These are phyloP conservation scores for Globisporangium megalacanthum DNA, from an alignment of 352 stramenopile genomes.

Conservation along the genomic window DNA sequence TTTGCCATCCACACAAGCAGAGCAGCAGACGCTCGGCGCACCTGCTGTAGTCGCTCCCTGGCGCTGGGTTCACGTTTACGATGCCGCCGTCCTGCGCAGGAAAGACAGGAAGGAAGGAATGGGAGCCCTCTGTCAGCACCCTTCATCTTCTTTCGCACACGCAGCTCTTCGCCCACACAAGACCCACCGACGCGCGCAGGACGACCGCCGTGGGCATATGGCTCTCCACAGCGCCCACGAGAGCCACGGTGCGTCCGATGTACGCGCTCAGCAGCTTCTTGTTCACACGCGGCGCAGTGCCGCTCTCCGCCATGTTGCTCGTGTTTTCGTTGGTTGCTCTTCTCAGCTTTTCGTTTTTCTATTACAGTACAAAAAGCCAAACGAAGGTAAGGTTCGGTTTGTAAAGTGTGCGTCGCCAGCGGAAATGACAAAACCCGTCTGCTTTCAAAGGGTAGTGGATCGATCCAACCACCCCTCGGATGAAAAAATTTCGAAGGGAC, in stretches of 20 bases:
- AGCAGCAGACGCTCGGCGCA: slow-evolving; percentile 4
- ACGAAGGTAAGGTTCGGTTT: no score
- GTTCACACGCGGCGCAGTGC: slow-evolving; percentile 79
- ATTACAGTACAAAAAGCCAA: no score
- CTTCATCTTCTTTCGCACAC: neutral
- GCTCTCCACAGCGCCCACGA: slow-evolving; percentile 72
- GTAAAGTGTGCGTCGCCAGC: no score
- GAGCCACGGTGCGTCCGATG: slow-evolving; percentile 60
- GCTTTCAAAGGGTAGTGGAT: no score
- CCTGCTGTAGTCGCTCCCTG: slow-evolving; percentile 76
- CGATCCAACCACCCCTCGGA: no score
- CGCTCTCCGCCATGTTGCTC: slow-evolving; percentile 38
- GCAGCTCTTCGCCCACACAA: neutral
- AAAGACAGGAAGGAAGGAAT: neutral
- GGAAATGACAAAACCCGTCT: no score
- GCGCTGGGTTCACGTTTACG: slow-evolving; percentile 66
- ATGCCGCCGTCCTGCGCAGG: slow-evolving; percentile 55
- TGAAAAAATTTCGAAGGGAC: no score
- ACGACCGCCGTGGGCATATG: slow-evolving; percentile 66
- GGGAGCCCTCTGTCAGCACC: neutral
- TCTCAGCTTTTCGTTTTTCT: no score
- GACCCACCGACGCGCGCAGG: slow-evolving; percentile 66
- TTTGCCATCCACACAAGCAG: no score
- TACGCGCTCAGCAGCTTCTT: slow-evolving; percentile 65
- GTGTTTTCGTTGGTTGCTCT: slow-evolving; percentile 1